These are phyloP conservation scores for Paracoccidioides brasiliensis DNA, from an alignment of 2,329 filamentous ascomycete species.

Conservation along the genomic window DNA sequence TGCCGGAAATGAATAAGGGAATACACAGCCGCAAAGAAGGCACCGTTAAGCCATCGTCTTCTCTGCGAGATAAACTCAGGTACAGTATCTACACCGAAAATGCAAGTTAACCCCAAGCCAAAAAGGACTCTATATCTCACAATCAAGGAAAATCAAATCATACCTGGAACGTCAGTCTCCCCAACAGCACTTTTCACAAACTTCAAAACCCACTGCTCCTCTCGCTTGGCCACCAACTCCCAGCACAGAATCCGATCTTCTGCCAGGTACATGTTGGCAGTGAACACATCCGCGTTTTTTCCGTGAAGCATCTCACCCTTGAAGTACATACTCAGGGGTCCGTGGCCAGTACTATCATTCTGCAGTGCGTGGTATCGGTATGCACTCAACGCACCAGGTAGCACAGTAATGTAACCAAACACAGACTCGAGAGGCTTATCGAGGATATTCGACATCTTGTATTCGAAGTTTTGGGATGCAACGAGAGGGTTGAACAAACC, in stretches of 20 bases:
- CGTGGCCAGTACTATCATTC: conserved; percentile 91
- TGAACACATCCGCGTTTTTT: conserved; percentile 92
- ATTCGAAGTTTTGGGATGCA: conserved; percentile 97
- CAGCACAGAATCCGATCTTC: conserved; percentile 98
- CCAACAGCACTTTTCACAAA: conserved; percentile 95
- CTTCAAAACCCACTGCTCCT: conserved; percentile 92
- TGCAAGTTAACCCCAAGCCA: background rate
- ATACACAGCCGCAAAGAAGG: conserved; percentile 97
- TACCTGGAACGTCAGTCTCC: conserved; percentile 94
- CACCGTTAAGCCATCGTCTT: conserved; percentile 92
- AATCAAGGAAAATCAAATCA: conserved; percentile 13
- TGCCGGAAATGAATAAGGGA: conserved; percentile 90
- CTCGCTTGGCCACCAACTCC: conserved; percentile 89
- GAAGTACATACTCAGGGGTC: conserved; percentile 94
- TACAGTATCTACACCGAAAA: conserved; percentile 53
- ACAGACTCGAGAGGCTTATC: conserved; percentile 96
- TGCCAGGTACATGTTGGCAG: conserved; percentile 97
- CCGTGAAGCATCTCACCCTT: conserved; percentile 96
- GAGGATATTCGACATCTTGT: conserved; percentile 99
- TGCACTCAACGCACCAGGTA: conserved; percentile 86
- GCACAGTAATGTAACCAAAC: conserved; percentile 94
- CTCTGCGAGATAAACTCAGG: conserved; percentile 96
- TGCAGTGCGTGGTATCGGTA: conserved; percentile 94
- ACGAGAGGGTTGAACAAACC: conserved; percentile 88
- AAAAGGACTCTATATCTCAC: conserved; percentile 17